Conservation (phyloP, 2,329 filamentous ascomycete species). For the Ascochyta lentis region DNA sequence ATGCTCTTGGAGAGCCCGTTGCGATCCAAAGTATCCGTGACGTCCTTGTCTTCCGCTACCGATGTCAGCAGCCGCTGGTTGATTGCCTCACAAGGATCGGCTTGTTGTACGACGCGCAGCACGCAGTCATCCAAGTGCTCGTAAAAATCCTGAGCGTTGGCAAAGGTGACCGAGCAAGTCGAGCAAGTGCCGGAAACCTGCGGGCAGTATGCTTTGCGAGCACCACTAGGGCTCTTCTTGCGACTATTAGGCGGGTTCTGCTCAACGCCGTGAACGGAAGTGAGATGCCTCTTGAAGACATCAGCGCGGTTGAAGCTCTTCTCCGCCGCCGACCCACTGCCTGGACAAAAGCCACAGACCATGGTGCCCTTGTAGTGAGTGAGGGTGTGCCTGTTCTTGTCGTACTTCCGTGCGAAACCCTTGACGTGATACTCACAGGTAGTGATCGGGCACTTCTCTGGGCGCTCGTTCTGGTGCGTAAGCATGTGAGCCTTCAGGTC, state of each 20-base stretch:
- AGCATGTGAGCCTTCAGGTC: constrained; percentile 94
- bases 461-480: constrained; percentile 88
- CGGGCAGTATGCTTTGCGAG: constrained; percentile 71
- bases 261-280: constrained; percentile 88
- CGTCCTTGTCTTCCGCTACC: constrained; percentile 50
- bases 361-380: constrained; percentile 98
- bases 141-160: constrained; percentile 93
- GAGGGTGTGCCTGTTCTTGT: constrained; percentile 92
- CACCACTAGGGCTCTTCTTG: constrained; percentile 65
- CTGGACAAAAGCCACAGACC: constrained; percentile 94
- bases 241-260: constrained; percentile 91
- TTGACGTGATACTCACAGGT: constrained; percentile 92
- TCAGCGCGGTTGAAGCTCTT: constrained; percentile 97
- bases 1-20: constrained; percentile 53
- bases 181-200: constrained; percentile 84
- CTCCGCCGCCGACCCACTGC: constrained; percentile 84
- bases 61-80: constrained; percentile 51
- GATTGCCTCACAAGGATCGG: constrained; percentile 52
- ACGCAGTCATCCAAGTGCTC: constrained; percentile 85
- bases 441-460: constrained; percentile 91
- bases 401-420: constrained; percentile 93
- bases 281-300: constrained; percentile 93
- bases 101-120: constrained; percentile 63
- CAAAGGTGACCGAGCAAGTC: constrained; percentile 85
- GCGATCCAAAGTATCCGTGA: constrained; percentile 49